Base-by-base conservation (phyloP, 2,329 filamentous ascomycete genomes). In the Diplodia sapinea region DNA sequence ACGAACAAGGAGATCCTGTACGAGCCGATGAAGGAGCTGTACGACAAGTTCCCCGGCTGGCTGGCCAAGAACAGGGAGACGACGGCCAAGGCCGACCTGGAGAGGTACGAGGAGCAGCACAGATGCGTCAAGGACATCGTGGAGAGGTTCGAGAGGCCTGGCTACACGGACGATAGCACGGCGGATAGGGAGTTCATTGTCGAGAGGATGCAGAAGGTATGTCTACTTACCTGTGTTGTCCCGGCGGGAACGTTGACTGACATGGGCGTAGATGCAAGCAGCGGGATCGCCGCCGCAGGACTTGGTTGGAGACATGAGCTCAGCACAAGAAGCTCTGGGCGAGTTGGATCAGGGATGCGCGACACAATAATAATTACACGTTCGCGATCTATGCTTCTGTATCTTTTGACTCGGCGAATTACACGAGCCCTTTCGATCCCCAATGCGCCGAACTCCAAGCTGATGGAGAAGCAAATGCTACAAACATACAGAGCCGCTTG, bases 1-100 rank as follows among this genome's bases (percentile, higher is more conserved):
- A 98, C 95, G 3, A 97, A 96, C 79, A 98, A 97, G 83, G 95
- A 98, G 73, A 97, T 99, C 70, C 81, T 99, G 62, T 98, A 98
- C 77, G 94, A 99, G 81, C 95, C 95, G 2, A 97, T 99, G 93
- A 97, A 97, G 82, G 95, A 99, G 80, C 83, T 99, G 57, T 83
- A 96, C 78, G 90, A 92, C 65, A 98, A 97, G 79, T 99, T 95
- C 76, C 94, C 94, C 0, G 88, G 81, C 2, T 99, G 95, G 94
- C 85, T 99, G 77, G 86, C 87, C 73, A 90, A 91, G 80, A 94
- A 97, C 78, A 85, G 81, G 50, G 88, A 83, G 29, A 89, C 88
- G 63, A 80, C 89, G 2, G 79, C 85, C 0, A 80, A 79, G 63
- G 92, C 91, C 59, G 94, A 98, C 74, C 78, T 93, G 76, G 87